Base-by-base conservation (phyloP, 345 rosid species). In the sweet orange (Citrus sinensis) region DNA sequence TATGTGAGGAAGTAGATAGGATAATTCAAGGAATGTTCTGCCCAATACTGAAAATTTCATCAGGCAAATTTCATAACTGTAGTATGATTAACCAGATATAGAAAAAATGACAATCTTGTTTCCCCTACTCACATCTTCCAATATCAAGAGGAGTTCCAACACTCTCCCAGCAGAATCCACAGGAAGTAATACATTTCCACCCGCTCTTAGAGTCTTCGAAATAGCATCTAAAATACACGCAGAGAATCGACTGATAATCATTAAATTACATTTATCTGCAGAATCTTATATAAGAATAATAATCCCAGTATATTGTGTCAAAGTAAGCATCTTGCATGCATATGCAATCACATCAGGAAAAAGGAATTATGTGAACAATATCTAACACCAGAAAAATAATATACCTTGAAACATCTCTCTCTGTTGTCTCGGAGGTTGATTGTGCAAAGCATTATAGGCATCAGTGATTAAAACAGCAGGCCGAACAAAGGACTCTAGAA, bases 401-500 rank as follows among this genome's bases (percentile, higher is more conserved):
- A 93, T 80, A 94, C 78, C 78, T 14, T 75, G 78, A 79, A 83
- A 96, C 85, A 71, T 91, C 94, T 82, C 81, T 88, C 97, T 89
- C 83, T 94, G 98, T 65, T 87, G 93, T 67, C 89, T 91, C 37
- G 92, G 84, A 73, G 93, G 93, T 75, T 89, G 97, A 85, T 85
- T 91, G 85, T 83, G 92, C 83, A 96, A 87, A 80, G 98, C 98
- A 86, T 94, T 89, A 82, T 90, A 92, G 72, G 97, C 96, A 88
- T 96, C 99, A 13, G 97, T 92, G 79, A 96, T 90, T 73, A 96
- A 86, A 83, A 96, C 99, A 78, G 99, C 99, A 79, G 99, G 98
- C 20, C 97, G 95, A 61, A 85, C 91, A 85, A 94, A 94, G 82
- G 97, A 91, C 86, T 90, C 94, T 75, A 94, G 88, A 86, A 86